These are phyloP conservation scores for Paraphaeosphaeria minitans DNA, from an alignment of 2,329 filamentous ascomycete species.

Conservation along the genomic window DNA sequence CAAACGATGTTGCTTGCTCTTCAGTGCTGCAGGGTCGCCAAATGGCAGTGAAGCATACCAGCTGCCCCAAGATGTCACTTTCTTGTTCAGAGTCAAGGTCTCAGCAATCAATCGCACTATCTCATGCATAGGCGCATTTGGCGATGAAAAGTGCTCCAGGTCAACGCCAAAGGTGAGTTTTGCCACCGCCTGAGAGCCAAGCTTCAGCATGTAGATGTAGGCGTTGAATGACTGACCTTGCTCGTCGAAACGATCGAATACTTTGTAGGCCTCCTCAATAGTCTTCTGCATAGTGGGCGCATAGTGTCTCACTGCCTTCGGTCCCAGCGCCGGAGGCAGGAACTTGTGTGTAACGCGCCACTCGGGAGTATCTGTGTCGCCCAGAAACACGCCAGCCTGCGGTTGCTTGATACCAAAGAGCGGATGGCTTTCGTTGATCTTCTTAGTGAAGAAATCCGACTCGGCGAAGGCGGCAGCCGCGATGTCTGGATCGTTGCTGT, in stretches of 20 bases:
- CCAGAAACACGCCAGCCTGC: conserved; percentile 37
- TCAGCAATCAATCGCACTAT: conserved; percentile 60
- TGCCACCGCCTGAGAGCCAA: conserved; percentile 52
- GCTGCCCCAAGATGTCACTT: conserved; percentile 58
- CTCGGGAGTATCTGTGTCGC: conserved; percentile 57
- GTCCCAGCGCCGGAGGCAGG: conserved; percentile 62
- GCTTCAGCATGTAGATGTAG: conserved; percentile 58
- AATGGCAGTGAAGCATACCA: conserved; percentile 65
- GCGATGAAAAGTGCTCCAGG: conserved; percentile 50
- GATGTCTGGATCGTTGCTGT: conserved; percentile 46
- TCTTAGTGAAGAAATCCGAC: conserved; percentile 51
- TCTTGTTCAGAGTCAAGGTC: conserved; percentile 63
- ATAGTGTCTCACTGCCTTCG: conserved; percentile 66
- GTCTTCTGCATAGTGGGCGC: conserved; percentile 63
- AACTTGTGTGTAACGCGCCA: conserved; percentile 65
- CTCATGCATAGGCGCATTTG: conserved; percentile 56
- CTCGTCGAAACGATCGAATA: conserved; percentile 57
- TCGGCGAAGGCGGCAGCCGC: conserved; percentile 42
- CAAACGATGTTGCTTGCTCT: conserved; percentile 22
- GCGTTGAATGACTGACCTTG: conserved; percentile 53
- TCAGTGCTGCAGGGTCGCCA: conserved; percentile 55
- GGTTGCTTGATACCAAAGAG: conserved; percentile 40
- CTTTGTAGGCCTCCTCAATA: conserved; percentile 56
- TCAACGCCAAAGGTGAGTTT: conserved; percentile 54
- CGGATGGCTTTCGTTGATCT: conserved; percentile 37